Conservation (phyloP, 2,329 filamentous ascomycete genomes). For the Aspergillus novofumigatus region DNA sequence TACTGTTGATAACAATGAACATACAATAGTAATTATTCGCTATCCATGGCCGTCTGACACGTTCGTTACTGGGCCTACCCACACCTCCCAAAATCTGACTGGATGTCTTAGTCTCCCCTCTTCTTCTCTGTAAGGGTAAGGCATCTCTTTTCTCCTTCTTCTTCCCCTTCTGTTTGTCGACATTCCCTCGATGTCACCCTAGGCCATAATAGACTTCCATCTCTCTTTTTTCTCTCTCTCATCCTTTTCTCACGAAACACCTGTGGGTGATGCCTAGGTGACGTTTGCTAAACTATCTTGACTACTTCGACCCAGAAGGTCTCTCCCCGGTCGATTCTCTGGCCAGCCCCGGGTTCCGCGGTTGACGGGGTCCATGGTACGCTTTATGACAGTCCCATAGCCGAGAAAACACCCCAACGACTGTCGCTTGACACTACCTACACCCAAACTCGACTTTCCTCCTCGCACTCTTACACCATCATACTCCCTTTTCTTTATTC, state of each 20-base stretch:
- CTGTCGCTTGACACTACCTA: neutral
- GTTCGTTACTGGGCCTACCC: neutral
- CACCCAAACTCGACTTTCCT: slow-evolving; percentile 5
- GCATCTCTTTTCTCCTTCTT: neutral
- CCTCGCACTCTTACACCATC: slow-evolving; percentile 2
- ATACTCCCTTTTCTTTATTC: neutral
- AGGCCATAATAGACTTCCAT: neutral
- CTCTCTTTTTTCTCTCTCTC: neutral
- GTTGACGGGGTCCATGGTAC: slow-evolving; percentile 21
- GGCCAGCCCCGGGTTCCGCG: slow-evolving; percentile 13
- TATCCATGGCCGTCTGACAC: neutral
- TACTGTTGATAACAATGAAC: neutral
- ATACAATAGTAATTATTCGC: neutral
- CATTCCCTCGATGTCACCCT: neutral
- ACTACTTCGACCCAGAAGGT: neutral
- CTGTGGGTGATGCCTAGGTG: slow-evolving; percentile 13
- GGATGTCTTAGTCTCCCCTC: neutral
- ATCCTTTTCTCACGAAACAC: neutral
- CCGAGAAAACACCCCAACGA: slow-evolving; percentile 11
- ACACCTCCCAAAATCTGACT: neutral
- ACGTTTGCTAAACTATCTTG: slow-evolving; percentile 7
- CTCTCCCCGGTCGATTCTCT: neutral
- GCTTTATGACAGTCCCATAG: slow-evolving; percentile 11
- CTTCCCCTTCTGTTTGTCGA: neutral
- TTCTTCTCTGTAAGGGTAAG: neutral